Percentiles rank a stretch among this genome's conserved stretches.
These are phyloP conservation scores for Trichoderma asperelloides DNA, from an alignment of 495 filamentous ascomycete genomes.

Conservation along the genomic window DNA sequence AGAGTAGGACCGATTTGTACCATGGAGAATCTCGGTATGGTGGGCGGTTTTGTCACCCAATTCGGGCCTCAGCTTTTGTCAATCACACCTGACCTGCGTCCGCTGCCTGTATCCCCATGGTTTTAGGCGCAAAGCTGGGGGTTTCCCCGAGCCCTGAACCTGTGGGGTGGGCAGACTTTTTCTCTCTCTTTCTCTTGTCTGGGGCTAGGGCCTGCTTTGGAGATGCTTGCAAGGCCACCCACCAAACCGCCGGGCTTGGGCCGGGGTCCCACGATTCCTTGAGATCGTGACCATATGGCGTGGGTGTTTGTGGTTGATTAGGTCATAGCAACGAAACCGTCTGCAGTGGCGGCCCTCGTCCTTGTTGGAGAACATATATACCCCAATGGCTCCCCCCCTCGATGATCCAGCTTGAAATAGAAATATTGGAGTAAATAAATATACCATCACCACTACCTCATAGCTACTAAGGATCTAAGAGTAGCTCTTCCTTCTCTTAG, in stretches of 20 bases:
- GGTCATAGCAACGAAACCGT: background rate
- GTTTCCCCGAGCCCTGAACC: background rate
- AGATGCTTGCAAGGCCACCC: background rate
- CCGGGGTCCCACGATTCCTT: background rate
- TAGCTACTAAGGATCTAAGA: too few species aligned
- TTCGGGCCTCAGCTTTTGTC: background rate
- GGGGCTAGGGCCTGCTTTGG: background rate
- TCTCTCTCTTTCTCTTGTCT: background rate
- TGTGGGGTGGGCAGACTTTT: slow-evolving; percentile 3
- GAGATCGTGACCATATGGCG: background rate
- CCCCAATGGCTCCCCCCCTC: background rate
- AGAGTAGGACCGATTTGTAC: slow-evolving; percentile 5
- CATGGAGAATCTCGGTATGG: slow-evolving; percentile 1
- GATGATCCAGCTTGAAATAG: background rate
- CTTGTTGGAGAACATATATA: background rate
- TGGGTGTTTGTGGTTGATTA: background rate
- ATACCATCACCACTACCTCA: background rate
- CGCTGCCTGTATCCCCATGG: background rate
- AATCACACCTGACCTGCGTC: background rate
- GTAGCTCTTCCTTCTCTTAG: too few species aligned
- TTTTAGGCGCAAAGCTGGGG: background rate
- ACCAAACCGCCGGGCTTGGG: slow-evolving; percentile 5
- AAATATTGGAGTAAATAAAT: background rate
- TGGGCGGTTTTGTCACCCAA: background rate
- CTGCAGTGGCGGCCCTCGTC: background rate